These are phyloP conservation scores for Candida krabiensis DNA, from an alignment of 805 yeast species.

Conservation along the genomic window DNA sequence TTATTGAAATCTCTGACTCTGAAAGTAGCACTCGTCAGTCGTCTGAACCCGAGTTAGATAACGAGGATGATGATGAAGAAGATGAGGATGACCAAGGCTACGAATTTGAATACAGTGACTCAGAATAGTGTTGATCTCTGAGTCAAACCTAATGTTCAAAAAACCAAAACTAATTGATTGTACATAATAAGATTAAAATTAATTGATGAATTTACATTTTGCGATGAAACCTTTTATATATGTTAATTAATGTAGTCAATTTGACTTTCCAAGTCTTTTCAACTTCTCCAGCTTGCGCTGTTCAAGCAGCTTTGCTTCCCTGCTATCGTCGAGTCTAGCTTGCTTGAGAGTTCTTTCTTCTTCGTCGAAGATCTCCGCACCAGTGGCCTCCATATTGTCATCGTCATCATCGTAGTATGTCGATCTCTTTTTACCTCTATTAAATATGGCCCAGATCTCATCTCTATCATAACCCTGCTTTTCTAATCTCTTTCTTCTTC, in stretches of 20 bases:
- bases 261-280: conserved; percentile 33
- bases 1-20: not conserved
- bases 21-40: not conserved
- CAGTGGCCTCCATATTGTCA: conserved; percentile 93
- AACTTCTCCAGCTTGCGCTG: conserved; percentile 46
- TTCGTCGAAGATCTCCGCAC: conserved; percentile 82
- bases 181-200: not conserved
- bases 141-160: too few relatives aligned
- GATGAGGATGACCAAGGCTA: conserved; percentile 34
- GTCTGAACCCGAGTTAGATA: not conserved
- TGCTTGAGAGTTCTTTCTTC: conserved; percentile 66
- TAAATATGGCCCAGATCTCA: conserved; percentile 88
- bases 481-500: conserved; percentile 8
- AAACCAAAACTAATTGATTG: too few relatives aligned
- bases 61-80: conserved; percentile 1
- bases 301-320: conserved; percentile 64
- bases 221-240: too few relatives aligned
- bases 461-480: conserved; percentile 66
- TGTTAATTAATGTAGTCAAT: too few relatives aligned
- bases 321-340: conserved; percentile 75
- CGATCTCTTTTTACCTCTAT: conserved; percentile 56
- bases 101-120: conserved; percentile 46
- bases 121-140: conserved; percentile 20
- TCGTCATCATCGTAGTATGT: conserved; percentile 49
- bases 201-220: not conserved